Evolutionary conservation across 257 asterid genomes (phyloP).

Genomic region (Ajuga chamaepitys): DNA sequence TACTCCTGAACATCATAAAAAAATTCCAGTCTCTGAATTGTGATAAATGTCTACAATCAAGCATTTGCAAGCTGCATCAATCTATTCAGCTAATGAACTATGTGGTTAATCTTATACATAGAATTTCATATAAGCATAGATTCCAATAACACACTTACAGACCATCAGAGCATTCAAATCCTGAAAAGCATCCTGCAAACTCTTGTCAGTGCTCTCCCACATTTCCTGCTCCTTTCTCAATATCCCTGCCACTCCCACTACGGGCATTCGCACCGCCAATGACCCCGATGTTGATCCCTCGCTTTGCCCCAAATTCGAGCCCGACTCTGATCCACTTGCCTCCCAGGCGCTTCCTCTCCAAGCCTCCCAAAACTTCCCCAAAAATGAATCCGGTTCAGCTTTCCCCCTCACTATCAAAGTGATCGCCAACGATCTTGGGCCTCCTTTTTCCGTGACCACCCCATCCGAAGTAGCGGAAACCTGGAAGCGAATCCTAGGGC

Average conservation of each 20-base stretch:
- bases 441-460: constrained; percentile 33
- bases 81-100: not conserved
- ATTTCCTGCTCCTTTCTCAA: constrained; percentile 97
- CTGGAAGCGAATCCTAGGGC: constrained; percentile 75
- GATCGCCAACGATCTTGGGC: constrained; percentile 33
- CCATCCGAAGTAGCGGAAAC: constrained; percentile 47
- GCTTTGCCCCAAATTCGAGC: constrained; percentile 21
- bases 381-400: constrained; percentile 59
- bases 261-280: constrained; percentile 61
- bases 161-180: constrained; percentile 98
- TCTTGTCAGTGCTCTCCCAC: constrained; percentile 99
- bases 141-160: constrained; percentile 23
- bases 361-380: constrained; percentile 77
- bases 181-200: constrained; percentile 97
- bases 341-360: constrained; percentile 82
- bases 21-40: not conserved
- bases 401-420: constrained; percentile 62
- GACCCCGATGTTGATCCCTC: constrained; percentile 34
- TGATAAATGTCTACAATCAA: not conserved
- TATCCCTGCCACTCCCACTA: constrained; percentile 91
- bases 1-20: not conserved
- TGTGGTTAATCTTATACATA: not conserved
- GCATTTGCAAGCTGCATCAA: not conserved
- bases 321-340: constrained; percentile 27
- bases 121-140: not conserved